Evolutionary conservation across 495 filamentous ascomycete species (phyloP).

Genomic region (Cladorrhinum samala): DNA sequence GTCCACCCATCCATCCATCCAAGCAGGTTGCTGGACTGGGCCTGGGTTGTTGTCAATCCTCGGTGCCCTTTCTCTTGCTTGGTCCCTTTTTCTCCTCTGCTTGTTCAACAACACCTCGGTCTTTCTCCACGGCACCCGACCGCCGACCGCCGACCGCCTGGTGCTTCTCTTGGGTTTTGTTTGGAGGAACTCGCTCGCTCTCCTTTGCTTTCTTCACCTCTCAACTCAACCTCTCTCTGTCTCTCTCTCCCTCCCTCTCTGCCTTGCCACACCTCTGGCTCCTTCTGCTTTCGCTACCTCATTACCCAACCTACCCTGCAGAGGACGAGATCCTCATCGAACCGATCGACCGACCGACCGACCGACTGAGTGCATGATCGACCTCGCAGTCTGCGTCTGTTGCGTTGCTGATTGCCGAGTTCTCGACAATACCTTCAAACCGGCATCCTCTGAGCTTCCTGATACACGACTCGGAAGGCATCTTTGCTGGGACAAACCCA

Average conservation of each 20-base stretch:
- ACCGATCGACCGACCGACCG: constrained; percentile 2
- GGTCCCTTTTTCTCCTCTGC: neutral
- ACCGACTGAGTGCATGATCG: neutral
- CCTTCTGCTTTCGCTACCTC: neutral
- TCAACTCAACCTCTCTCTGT: neutral
- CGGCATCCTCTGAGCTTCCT: too few species aligned
- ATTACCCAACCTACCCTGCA: neutral
- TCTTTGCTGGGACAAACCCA: too few species aligned
- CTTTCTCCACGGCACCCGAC: neutral
- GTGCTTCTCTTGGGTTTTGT: neutral
- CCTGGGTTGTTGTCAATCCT: neutral
- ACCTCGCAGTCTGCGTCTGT: neutral
- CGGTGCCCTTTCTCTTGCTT: neutral
- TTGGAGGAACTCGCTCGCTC: neutral
- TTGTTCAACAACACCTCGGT: neutral
- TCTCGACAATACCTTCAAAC: too few species aligned
- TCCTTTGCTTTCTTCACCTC: too few species aligned
- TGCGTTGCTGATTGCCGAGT: neutral
- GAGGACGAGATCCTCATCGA: too few species aligned
- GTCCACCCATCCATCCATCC: neutral
- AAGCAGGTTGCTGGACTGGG: constrained; percentile 5
- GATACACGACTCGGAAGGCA: too few species aligned
- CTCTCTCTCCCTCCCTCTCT: neutral
- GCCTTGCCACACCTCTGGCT: neutral
- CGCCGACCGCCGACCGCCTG: neutral